Percentiles rank a stretch among this genome's conserved stretches.
phyloP scores from a whole-genome alignment of 148 eudicot genomes.

The Rhododendron henanense region DNA sequence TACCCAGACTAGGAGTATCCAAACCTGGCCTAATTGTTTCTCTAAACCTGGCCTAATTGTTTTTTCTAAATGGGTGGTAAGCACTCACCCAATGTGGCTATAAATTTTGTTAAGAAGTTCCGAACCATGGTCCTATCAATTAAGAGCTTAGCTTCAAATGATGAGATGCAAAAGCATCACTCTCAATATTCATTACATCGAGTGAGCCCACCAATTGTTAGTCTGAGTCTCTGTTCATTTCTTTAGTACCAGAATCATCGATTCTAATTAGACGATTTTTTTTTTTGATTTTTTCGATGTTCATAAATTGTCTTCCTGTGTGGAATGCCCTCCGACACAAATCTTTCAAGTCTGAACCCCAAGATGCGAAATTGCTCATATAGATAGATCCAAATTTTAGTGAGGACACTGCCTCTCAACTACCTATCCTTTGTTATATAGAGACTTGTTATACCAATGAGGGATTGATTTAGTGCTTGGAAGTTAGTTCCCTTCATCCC shows the following conservation, averaged over 20 bases:
- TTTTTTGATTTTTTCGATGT: neutral
- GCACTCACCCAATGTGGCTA: neutral
- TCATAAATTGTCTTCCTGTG: neutral
- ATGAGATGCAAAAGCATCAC: neutral
- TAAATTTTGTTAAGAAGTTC: neutral
- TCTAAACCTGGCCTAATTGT: neutral
- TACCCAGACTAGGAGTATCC: neutral
- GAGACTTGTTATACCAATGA: too few relatives aligned
- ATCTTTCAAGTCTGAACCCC: neutral
- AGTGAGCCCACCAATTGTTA: too few relatives aligned
- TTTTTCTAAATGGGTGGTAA: too few relatives aligned
- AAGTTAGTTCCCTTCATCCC: too few relatives aligned
- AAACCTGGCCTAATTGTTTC: neutral
- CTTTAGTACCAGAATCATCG: too few relatives aligned
- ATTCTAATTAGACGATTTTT: neutral
- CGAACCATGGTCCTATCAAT: neutral
- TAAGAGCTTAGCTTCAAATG: neutral
- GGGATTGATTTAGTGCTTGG: too few relatives aligned
- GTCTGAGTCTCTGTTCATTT: too few relatives aligned
- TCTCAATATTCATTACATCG: too few relatives aligned
- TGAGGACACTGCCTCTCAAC: too few relatives aligned
- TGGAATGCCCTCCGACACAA: neutral
- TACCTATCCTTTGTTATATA: too few relatives aligned
- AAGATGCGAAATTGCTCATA: too few relatives aligned
- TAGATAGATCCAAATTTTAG: too few relatives aligned